Conservation (phyloP, 2,329 filamentous ascomycete species). For the Epicoccum nigrum region DNA sequence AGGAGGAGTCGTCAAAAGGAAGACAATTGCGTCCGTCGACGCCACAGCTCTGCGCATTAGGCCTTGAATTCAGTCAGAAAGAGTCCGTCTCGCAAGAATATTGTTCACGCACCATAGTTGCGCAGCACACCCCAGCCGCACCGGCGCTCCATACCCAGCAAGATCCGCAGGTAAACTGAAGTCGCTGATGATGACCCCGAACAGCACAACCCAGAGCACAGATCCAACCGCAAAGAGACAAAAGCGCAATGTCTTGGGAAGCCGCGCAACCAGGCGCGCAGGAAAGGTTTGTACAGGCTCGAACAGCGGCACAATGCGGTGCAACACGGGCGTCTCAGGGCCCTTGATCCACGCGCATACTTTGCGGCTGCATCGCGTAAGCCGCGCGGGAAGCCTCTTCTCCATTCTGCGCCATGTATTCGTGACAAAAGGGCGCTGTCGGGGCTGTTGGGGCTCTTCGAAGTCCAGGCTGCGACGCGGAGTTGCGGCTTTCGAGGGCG, state of each 20-base stretch:
- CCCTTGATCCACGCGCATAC: constrained; percentile 54
- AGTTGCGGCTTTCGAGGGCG: constrained; percentile 7
- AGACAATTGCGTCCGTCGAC: constrained; percentile 62
- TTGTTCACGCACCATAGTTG: constrained; percentile 65
- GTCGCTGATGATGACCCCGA: constrained; percentile 69
- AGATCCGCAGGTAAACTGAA: constrained; percentile 65
- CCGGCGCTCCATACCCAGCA: constrained; percentile 70
- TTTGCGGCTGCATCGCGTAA: constrained; percentile 24
- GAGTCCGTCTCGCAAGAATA: background rate
- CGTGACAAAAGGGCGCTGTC: background rate
- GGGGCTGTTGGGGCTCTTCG: background rate
- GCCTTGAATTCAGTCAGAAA: constrained; percentile 32
- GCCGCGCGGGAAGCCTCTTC: constrained; percentile 17
- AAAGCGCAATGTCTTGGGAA: constrained; percentile 63
- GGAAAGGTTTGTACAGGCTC: constrained; percentile 71
- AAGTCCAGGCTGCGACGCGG: constrained; percentile 7
- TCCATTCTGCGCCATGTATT: background rate
- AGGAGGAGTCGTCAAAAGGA: constrained; percentile 58
- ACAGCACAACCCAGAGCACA: constrained; percentile 70
- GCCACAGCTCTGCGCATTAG: constrained; percentile 51
- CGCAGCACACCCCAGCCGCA: constrained; percentile 68
- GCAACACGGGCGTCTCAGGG: constrained; percentile 51
- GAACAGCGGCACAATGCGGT: constrained; percentile 59
- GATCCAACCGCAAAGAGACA: constrained; percentile 64
- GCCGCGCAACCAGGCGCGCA: constrained; percentile 62